Base-by-base conservation (phyloP, 2,329 filamentous ascomycete genomes). In the Trichoderma citrinoviride region DNA sequence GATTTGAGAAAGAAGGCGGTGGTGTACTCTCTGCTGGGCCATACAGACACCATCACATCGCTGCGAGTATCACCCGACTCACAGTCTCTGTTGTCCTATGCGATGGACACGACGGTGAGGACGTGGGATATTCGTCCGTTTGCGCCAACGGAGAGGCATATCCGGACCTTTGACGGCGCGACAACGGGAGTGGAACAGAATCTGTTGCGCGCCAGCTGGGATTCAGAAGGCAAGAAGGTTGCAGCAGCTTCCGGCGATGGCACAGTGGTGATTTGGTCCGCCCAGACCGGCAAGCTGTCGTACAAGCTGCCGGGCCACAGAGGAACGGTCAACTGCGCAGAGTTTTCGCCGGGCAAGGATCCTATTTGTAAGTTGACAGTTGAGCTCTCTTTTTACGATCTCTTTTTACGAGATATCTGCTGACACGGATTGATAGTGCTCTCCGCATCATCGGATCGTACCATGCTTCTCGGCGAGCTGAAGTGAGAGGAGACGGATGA, bases 121-220 rank as follows among this genome's bases (percentile, higher is more conserved):
- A 97, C 93, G 19, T 99, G 95, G 95, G 94, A 99, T 75, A 91
- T 99, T 60, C 85, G 94, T 70, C 94, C 95, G 0, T 99, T 98
- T 78, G 94, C 95, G 7, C 92, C 95, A 0, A 87, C 90, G 0
- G 91, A 97, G 75, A 85, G 95, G 69, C 88, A 92, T 66, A 87
- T 98, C 66, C 87, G 87, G 73, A 96, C 92, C 0, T 97, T 95
- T 75, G 94, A 98, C 71, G 95, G 95, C n/a, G 94, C 94, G 0
- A 89, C 90, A 12, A 83, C 87, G 41, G 93, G 93, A 0, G 78
- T 96, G 60, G 95, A 99, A 77, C 95, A 95, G 82, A 98, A 98
- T 71, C 80, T 99, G 15, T 87, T 96, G 66, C 86, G 90, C 62
- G 93, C 92, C 17, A 96, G 92, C 77, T 99, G 95, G 95, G 91